A percentile compares a stretch with the other conserved stretches of the same genome.
Conservation (phyloP, 495 filamentous ascomycete species). For the Aspergillus homomorphus region DNA sequence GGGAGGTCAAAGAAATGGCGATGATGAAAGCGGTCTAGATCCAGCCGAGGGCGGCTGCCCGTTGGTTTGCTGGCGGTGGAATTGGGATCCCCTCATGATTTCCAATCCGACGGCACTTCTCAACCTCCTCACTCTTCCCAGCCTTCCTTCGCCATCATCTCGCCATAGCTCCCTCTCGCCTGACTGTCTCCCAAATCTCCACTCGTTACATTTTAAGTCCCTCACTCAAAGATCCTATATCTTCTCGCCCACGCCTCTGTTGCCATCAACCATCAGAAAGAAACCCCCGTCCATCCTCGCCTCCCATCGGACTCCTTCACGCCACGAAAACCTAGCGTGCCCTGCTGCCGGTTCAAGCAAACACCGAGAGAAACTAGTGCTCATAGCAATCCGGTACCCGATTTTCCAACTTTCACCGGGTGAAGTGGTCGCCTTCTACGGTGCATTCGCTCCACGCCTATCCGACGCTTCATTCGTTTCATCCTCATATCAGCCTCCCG, state of each 20-base stretch:
- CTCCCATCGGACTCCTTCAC: not conserved
- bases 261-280: not conserved
- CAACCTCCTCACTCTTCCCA: not conserved
- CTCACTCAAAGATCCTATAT: conserved; percentile 2
- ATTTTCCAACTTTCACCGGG: not conserved
- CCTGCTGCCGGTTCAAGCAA: not conserved
- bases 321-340: not conserved
- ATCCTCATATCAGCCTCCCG: conserved; percentile 2
- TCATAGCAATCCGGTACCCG: not conserved
- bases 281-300: not conserved
- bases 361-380: not conserved
- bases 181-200: conserved; percentile 1
- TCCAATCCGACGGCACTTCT: conserved; percentile 12
- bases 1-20: not conserved
- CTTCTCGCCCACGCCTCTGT: not conserved
- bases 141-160: not conserved
- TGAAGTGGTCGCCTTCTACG: not conserved
- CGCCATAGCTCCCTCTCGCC: conserved; percentile 6
- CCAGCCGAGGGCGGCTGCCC: conserved; percentile 11
- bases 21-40: conserved; percentile 20
- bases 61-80: conserved; percentile 7
- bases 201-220: not conserved
- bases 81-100: conserved; percentile 20
- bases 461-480: not conserved
- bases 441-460: not conserved